Conservation (phyloP, 208 protist species). For the Leishmania guyanensis region DNA sequence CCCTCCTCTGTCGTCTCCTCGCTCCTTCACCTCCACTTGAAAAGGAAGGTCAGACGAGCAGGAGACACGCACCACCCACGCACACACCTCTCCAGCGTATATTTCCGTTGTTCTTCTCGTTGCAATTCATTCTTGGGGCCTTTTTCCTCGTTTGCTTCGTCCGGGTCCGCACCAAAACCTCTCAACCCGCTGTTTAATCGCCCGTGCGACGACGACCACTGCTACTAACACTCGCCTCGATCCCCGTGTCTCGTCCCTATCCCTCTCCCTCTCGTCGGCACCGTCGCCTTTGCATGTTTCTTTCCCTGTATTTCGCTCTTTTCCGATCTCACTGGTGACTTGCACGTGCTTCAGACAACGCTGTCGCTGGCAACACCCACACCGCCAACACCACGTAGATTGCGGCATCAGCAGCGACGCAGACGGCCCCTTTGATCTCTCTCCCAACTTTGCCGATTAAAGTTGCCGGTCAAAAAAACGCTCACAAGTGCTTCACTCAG, state of each 20-base stretch:
- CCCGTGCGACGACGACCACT: too few relatives aligned
- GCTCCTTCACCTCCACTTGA: neutral
- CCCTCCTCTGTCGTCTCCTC: neutral
- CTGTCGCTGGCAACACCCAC: neutral
- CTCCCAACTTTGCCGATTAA: slow-evolving; percentile 2
- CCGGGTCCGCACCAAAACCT: too few relatives aligned
- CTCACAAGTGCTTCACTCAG: slow-evolving; percentile 2
- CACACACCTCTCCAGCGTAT: neutral
- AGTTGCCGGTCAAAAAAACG: neutral
- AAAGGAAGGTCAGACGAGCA: neutral
- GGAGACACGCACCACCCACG: too few relatives aligned
- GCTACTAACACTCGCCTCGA: neutral
- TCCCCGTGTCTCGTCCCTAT: neutral
- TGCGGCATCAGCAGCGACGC: slow-evolving; percentile 1
- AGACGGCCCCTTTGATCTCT: neutral
- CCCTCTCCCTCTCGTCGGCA: neutral
- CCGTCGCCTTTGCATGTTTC: neutral
- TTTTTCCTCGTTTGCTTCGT: neutral
- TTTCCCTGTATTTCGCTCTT: neutral
- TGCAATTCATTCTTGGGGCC: too few relatives aligned
- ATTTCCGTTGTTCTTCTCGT: neutral
- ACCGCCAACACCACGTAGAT: neutral
- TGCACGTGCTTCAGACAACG: neutral
- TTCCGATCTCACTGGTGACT: neutral
- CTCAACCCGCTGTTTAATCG: too few relatives aligned